Evolutionary conservation across 2,329 filamentous ascomycete species (phyloP).

Genomic region (Hypoxylon sp.): DNA sequence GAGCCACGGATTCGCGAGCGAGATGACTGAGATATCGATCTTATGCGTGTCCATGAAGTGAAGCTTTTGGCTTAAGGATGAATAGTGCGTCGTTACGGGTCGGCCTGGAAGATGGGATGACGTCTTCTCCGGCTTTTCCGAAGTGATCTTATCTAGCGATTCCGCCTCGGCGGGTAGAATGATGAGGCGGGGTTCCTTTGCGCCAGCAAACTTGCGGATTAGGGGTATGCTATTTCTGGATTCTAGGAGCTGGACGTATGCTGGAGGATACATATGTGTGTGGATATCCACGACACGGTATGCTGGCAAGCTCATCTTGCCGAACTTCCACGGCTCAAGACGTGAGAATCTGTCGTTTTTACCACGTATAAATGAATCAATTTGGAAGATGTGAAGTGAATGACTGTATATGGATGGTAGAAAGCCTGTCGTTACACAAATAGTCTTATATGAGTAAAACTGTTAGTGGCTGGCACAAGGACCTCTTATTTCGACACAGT

Average conservation of each 20-base stretch:
- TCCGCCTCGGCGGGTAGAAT: slow-evolving; percentile 69
- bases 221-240: slow-evolving; percentile 76
- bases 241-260: slow-evolving; percentile 73
- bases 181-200: slow-evolving; percentile 73
- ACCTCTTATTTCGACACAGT: slow-evolving; percentile 3
- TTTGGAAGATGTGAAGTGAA: not conserved
- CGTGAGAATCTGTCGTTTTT: not conserved
- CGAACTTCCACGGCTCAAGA: not conserved
- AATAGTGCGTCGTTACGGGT: slow-evolving; percentile 87
- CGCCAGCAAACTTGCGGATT: slow-evolving; percentile 74
- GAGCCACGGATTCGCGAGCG: slow-evolving; percentile 93
- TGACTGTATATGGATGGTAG: not conserved
- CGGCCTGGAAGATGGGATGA: slow-evolving; percentile 77
- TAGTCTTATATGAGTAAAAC: not conserved
- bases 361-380: not conserved
- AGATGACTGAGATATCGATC: slow-evolving; percentile 88
- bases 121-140: slow-evolving; percentile 58
- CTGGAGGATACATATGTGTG: slow-evolving; percentile 78
- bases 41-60: slow-evolving; percentile 88
- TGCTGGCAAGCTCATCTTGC: slow-evolving; percentile 56
- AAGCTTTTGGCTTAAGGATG: slow-evolving; percentile 83
- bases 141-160: slow-evolving; percentile 64
- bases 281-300: slow-evolving; percentile 74
- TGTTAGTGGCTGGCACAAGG: not conserved
- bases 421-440: not conserved